phyloP scores from a whole-genome alignment of 495 filamentous ascomycete genomes.

The Pyrenula massariospora region DNA sequence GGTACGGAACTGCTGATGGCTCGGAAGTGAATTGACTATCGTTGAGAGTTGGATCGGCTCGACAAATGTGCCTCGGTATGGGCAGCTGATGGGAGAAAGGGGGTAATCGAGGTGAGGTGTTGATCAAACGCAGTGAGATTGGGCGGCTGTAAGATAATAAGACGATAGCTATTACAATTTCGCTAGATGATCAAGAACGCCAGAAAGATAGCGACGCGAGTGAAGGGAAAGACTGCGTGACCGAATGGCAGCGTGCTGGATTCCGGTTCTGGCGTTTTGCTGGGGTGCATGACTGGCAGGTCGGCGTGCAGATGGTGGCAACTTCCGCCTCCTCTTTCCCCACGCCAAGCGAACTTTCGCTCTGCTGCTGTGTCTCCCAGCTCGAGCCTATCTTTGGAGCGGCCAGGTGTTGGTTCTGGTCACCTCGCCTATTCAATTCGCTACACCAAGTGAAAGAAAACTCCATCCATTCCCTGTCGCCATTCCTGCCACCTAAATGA shows the following conservation, averaged over 20 bases:
- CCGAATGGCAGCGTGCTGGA: neutral
- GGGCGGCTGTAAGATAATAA: neutral
- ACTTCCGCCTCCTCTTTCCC: neutral
- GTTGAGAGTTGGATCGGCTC: neutral
- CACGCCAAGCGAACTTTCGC: neutral
- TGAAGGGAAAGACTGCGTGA: no score
- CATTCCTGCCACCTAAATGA: no score
- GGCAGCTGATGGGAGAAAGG: neutral
- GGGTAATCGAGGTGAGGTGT: neutral
- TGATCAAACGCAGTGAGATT: neutral
- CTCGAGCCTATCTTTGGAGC: neutral
- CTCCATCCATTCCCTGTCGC: slow-evolving; percentile 3
- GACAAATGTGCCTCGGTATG: neutral
- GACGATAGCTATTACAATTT: neutral
- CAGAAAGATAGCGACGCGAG: neutral
- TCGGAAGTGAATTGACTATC: neutral
- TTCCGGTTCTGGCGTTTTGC: neutral
- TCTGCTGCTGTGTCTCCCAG: neutral
- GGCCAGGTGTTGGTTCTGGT: no score
- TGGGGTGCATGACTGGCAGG: neutral
- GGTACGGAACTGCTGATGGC: no score
- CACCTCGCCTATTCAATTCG: no score
- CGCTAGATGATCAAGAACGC: neutral
- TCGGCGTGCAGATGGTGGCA: neutral
- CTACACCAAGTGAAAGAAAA: slow-evolving; percentile 5